These are phyloP conservation scores for Aspergillus homomorphus DNA, from an alignment of 495 filamentous ascomycete genomes.

Conservation along the genomic window DNA sequence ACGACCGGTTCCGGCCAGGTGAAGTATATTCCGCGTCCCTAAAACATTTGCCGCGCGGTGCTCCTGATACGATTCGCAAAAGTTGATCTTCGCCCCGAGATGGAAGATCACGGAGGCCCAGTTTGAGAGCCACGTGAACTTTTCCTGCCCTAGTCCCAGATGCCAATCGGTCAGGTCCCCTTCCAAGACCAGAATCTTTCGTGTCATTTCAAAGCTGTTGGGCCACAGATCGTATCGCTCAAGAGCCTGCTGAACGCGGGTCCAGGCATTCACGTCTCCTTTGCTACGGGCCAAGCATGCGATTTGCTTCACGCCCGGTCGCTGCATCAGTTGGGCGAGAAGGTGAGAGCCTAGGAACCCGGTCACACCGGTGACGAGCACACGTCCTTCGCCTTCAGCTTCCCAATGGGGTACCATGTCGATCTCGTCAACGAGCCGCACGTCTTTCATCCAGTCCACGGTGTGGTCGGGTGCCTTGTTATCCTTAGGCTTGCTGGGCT, in stretches of 20 bases:
- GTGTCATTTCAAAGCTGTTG: not conserved
- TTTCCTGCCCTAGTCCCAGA: slow-evolving; percentile 8
- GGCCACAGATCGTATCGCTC: slow-evolving; percentile 17
- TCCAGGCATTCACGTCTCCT: not conserved
- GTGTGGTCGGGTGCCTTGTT: slow-evolving; percentile 6
- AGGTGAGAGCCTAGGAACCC: slow-evolving; percentile 16
- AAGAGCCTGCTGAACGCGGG: slow-evolving; percentile 4
- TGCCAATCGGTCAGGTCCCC: slow-evolving; percentile 11
- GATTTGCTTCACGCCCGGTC: slow-evolving; percentile 6
- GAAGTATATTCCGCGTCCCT: slow-evolving; percentile 17
- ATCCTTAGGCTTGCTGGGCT: not conserved
- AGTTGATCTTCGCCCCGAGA: slow-evolving; percentile 25
- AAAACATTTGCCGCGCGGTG: slow-evolving; percentile 21
- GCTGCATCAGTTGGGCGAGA: slow-evolving; percentile 5
- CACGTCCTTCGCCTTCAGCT: slow-evolving; percentile 6
- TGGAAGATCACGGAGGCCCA: slow-evolving; percentile 22
- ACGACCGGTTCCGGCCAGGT: slow-evolving; percentile 11
- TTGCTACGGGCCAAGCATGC: slow-evolving; percentile 13
- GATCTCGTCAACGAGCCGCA: slow-evolving; percentile 6
- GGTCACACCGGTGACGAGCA: slow-evolving; percentile 16
- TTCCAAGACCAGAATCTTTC: slow-evolving; percentile 15
- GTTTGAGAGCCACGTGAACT: slow-evolving; percentile 10
- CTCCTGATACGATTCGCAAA: slow-evolving; percentile 15
- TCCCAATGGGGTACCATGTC: slow-evolving; percentile 10
- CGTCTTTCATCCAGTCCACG: slow-evolving; percentile 1